phyloP scores from a whole-genome alignment of 129 eudicot species.

The Calendula officinalis region DNA sequence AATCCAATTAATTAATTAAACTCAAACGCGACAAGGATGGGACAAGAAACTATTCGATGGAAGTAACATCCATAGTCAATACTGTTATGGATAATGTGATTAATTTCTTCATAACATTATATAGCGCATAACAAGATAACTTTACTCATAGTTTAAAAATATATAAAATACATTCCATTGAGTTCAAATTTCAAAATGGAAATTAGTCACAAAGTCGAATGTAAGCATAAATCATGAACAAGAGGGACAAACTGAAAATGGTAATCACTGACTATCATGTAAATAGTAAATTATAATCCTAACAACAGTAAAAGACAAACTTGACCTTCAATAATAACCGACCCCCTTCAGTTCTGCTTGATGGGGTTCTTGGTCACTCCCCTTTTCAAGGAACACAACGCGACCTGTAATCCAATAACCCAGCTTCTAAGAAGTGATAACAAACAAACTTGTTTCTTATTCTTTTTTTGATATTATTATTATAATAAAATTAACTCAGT shows the following conservation, averaged over 20 bases:
- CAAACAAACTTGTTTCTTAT: background rate
- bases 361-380: slow-evolving; percentile 38
- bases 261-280: slow-evolving; percentile 10
- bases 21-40: background rate
- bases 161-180: background rate
- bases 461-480: too few relatives aligned
- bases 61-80: background rate
- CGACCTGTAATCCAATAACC: slow-evolving; percentile 53
- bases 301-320: background rate
- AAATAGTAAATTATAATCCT: slow-evolving; percentile 2
- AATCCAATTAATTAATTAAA: too few relatives aligned
- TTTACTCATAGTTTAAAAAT: too few relatives aligned
- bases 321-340: slow-evolving; percentile 58
- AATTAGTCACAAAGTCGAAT: background rate
- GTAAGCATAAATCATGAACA: slow-evolving; percentile 2
- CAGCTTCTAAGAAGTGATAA: background rate
- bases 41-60: background rate
- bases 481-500: background rate
- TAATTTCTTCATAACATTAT: background rate
- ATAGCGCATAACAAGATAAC: too few relatives aligned
- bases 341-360: slow-evolving; percentile 49
- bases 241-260: background rate
- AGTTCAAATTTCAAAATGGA: background rate
- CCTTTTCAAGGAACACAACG: slow-evolving; percentile 62
- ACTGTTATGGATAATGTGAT: background rate